A percentile compares a stretch with the other conserved stretches of the same genome.
Conservation (phyloP, 2,329 filamentous ascomycete genomes). For the Exophiala aquamarina region DNA sequence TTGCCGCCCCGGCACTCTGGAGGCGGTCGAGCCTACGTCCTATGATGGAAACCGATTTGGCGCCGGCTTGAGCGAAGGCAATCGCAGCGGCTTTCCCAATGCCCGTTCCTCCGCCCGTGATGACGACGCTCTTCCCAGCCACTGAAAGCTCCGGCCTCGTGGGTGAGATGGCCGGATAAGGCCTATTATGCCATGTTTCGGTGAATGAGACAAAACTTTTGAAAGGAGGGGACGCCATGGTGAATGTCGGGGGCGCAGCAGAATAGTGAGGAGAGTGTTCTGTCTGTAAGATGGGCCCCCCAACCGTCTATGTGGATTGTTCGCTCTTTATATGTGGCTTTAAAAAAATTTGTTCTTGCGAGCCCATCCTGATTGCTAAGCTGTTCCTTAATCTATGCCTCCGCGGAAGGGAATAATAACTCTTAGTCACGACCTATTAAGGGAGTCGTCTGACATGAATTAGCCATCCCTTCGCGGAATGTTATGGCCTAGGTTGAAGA, state of each 20-base stretch:
- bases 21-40: conserved; percentile 38
- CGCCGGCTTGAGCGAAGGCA: conserved; percentile 56
- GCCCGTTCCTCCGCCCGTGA: conserved; percentile 54
- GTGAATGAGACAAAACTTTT: conserved; percentile 27
- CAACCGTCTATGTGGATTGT: too few species aligned
- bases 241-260: conserved; percentile 3
- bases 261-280: too few species aligned
- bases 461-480: too few species aligned
- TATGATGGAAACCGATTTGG: conserved; percentile 40
- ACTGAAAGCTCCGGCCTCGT: conserved; percentile 33
- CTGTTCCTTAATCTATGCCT: too few species aligned
- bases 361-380: too few species aligned
- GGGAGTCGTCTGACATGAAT: too few species aligned
- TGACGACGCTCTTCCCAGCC: conserved; percentile 46
- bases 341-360: too few species aligned
- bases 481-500: too few species aligned
- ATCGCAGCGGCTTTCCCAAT: conserved; percentile 55
- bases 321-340: too few species aligned
- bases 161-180: conserved; percentile 43
- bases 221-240: conserved; percentile 7
- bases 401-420: too few species aligned
- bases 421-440: too few species aligned
- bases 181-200: conserved; percentile 35
- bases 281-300: too few species aligned
- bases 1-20: conserved; percentile 26